phyloP scores from a whole-genome alignment of 495 filamentous ascomycete species.

The Chaetomium fimeti region DNA sequence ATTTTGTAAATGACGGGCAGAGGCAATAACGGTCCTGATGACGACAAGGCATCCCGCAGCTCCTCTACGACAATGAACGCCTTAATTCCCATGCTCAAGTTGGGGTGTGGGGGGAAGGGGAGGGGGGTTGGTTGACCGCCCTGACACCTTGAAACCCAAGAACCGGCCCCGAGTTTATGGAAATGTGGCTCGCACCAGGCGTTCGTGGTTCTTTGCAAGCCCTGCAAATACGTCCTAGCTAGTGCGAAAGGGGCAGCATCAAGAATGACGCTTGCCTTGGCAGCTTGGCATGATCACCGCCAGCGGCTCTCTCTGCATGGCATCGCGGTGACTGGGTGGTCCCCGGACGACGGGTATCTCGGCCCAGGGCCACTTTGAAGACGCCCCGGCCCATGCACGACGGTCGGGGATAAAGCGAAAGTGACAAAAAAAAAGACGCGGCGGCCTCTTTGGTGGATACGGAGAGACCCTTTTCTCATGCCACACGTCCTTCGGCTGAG shows the following conservation, averaged over 20 bases:
- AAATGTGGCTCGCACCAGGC: constrained; percentile 25
- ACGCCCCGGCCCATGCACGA: not conserved
- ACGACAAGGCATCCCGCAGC: not conserved
- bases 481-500: too few relatives aligned
- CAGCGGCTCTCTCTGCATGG: not conserved
- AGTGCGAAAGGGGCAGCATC: constrained; percentile 29
- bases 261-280: constrained; percentile 17
- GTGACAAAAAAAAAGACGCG: not conserved
- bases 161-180: constrained; percentile 30
- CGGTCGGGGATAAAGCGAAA: not conserved
- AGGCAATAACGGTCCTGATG: constrained; percentile 21
- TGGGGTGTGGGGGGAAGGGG: not conserved
- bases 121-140: not conserved
- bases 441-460: not conserved
- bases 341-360: not conserved
- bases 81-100: not conserved
- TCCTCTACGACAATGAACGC: not conserved
- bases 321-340: not conserved
- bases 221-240: constrained; percentile 25
- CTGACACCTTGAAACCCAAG: constrained; percentile 14
- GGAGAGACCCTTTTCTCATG: not conserved
- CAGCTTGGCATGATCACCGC: not conserved
- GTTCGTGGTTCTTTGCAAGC: constrained; percentile 25
- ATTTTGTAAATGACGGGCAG: constrained; percentile 11
- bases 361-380: not conserved